Evolutionary conservation across 2,329 filamentous ascomycete genomes (phyloP).

Genomic region (Phialemonium atrogriseum): DNA sequence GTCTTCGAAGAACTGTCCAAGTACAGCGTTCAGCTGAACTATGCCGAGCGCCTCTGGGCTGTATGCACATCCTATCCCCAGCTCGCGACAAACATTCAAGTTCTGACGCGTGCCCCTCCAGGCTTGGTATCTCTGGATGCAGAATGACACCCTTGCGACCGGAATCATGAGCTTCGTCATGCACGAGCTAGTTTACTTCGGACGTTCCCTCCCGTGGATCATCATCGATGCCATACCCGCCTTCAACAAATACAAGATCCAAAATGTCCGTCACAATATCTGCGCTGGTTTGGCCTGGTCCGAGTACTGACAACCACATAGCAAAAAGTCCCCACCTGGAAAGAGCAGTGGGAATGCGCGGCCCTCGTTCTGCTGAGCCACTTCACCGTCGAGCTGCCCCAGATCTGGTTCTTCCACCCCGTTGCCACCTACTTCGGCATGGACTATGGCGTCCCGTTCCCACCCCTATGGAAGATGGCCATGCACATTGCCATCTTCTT

Average conservation of each 20-base stretch:
- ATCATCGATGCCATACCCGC: conserved; percentile 81
- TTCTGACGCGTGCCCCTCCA: conserved; percentile 17
- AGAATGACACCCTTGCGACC: conserved; percentile 92
- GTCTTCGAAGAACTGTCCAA: conserved; percentile 58
- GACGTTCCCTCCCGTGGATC: conserved; percentile 82
- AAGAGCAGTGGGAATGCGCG: conserved; percentile 92
- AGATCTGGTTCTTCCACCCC: conserved; percentile 99
- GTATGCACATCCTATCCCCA: conserved; percentile 31
- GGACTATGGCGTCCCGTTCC: conserved; percentile 82
- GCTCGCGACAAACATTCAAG: conserved; percentile 7
- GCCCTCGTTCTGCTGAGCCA: conserved; percentile 87
- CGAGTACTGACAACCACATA: conserved; percentile 17
- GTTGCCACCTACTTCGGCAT: conserved; percentile 90
- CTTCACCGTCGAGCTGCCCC: conserved; percentile 95
- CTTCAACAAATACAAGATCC: conserved; percentile 93
- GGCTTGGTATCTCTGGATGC: conserved; percentile 96
- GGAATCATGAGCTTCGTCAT: conserved; percentile 96
- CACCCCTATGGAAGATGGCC: conserved; percentile 74
- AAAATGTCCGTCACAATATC: conserved; percentile 51
- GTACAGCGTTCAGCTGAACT: conserved; percentile 79
- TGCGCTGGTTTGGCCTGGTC: neutral
- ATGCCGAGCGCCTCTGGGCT: conserved; percentile 83
- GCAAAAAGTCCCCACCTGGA: conserved; percentile 81
- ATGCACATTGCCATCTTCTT: conserved; percentile 93
- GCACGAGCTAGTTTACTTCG: conserved; percentile 94